Base-by-base conservation (phyloP, 768 basidiomycete species). In the Boletus barrowsii region DNA sequence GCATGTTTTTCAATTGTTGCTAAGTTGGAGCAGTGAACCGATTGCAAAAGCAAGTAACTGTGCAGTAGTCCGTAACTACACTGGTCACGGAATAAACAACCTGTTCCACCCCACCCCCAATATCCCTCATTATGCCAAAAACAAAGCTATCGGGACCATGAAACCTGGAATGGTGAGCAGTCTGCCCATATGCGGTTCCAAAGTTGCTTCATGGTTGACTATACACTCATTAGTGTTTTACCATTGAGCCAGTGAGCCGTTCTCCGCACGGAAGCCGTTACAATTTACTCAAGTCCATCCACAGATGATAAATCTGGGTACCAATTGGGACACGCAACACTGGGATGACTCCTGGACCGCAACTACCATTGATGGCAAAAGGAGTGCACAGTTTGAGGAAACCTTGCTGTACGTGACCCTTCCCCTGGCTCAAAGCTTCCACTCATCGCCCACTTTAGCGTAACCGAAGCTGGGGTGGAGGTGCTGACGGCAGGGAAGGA, bases 271-370 rank as follows among this genome's bases (percentile, higher is more conserved):
- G 57, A 57, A 39, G 40, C 6, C 30, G 49, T 43, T 32, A 17
- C 39, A 9, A 45, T 36, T 33, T n/a, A 40, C 43, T 54, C 46
- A 36, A 54, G 36, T 46, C 62, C 64, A 48, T 46, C 62, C 64
- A 48, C 70, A 96, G 83, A 98, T 98, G 95, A 86, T 97, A 60
- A 98, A 98, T 69, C 70, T 92, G 18, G 95, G 95, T 6, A 77
- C 79, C 48, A 83, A 78, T 58, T 89, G 87, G 84, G 82, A 82
- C 30, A 82, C 83, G 51, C 77, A 86, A 20, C 91, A 93, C 67
- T 93, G 94, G 94, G 87, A 88, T 32, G 93, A 96, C 69, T 87
- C 93, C 66, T 98, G 96, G 96, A 98, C 96, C 3, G 93, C 95
- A 2, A 92, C 88, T 20, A 99, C 97, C 5, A 72, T 80, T 13